Conservation (phyloP, 2,329 filamentous ascomycete species). For the Periconia digitata region DNA sequence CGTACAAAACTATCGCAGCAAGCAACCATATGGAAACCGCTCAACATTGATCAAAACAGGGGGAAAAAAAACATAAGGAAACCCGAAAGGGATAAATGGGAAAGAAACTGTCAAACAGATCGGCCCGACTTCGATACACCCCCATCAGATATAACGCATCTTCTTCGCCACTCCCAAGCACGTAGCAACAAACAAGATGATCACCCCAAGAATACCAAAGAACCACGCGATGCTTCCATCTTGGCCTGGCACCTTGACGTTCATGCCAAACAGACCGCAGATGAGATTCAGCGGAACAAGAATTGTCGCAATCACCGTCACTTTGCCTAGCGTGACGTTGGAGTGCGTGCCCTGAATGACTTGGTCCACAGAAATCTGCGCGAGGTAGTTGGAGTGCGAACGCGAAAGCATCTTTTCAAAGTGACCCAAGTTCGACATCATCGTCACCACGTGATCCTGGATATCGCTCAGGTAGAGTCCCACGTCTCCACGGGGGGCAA, state of each 20-base stretch:
- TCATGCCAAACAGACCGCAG: conserved; percentile 87
- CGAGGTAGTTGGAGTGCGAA: conserved; percentile 93
- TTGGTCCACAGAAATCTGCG: conserved; percentile 89
- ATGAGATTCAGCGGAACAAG: conserved; percentile 95
- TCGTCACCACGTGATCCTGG: conserved; percentile 98
- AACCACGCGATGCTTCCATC: conserved; percentile 56
- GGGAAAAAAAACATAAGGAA: not conserved
- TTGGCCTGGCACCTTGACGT: conserved; percentile 71
- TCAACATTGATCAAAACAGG: too few relatives aligned
- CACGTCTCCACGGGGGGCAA: conserved; percentile 94
- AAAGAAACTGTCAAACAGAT: not conserved
- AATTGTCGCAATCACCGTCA: conserved; percentile 90
- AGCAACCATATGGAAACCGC: too few relatives aligned
- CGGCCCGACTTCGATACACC: not conserved
- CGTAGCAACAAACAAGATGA: conserved; percentile 49
- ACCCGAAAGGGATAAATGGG: not conserved
- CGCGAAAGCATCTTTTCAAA: conserved; percentile 97
- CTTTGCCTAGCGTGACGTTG: conserved; percentile 89
- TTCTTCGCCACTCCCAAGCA: conserved; percentile 47
- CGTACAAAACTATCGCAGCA: too few relatives aligned
- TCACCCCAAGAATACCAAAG: conserved; percentile 61
- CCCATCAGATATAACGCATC: conserved; percentile 44
- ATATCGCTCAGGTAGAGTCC: conserved; percentile 96
- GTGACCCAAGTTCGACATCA: conserved; percentile 94
- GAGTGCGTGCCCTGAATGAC: conserved; percentile 84